phyloP scores from a whole-genome alignment of 1,284 basidiomycete genomes.

The Wolfiporia cocos region DNA sequence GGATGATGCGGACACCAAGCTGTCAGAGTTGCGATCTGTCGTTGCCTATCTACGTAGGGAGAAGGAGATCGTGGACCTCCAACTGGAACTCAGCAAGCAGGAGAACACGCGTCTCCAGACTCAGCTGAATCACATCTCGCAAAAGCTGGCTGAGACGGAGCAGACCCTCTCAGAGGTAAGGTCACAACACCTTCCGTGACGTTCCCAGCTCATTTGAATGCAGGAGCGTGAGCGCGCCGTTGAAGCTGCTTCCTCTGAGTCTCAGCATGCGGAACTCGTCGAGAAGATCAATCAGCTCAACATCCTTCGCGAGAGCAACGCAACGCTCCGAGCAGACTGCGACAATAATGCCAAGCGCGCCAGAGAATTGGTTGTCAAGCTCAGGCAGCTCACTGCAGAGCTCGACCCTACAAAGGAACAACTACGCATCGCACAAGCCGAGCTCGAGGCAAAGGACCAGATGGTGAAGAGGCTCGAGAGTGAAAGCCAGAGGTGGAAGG shows the following conservation, averaged over 20 bases:
- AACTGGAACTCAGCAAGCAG: slow-evolving; percentile 82
- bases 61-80: slow-evolving; percentile 87
- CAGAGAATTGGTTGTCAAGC: slow-evolving; percentile 56
- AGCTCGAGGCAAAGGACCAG: slow-evolving; percentile 64
- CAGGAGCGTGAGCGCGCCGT: slow-evolving; percentile 78
- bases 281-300: slow-evolving; percentile 88
- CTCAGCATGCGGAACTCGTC: slow-evolving; percentile 80
- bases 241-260: slow-evolving; percentile 62
- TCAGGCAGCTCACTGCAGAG: slow-evolving; percentile 55
- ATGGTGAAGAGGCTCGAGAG: slow-evolving; percentile 73
- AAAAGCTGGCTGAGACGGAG: slow-evolving; percentile 67
- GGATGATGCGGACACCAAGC: slow-evolving; percentile 50
- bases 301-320: slow-evolving; percentile 84
- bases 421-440: slow-evolving; percentile 61
- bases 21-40: slow-evolving; percentile 74
- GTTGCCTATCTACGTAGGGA: slow-evolving; percentile 83
- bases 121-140: slow-evolving; percentile 70
- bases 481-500: slow-evolving; percentile 82
- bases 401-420: slow-evolving; percentile 76
- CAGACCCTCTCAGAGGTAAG: slow-evolving; percentile 57
- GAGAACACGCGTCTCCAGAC: slow-evolving; percentile 74
- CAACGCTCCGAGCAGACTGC: slow-evolving; percentile 74
- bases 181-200: no score
- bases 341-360: slow-evolving; percentile 63
- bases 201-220: no score